Base-by-base conservation (phyloP, 495 filamentous ascomycete genomes). In the Articulospora tetracladia region DNA sequence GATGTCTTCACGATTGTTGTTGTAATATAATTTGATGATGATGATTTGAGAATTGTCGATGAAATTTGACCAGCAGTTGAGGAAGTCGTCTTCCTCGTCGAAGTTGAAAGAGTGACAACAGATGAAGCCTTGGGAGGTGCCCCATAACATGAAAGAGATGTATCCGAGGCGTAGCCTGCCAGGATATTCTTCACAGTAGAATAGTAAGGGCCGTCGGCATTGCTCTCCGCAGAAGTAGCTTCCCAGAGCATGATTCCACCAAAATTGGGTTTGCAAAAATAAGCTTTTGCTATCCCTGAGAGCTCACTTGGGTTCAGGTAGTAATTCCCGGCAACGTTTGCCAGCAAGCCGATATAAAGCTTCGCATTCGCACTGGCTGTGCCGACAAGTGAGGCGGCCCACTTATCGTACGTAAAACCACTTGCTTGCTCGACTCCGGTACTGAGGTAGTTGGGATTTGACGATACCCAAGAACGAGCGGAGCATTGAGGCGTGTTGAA, bases 241-340 rank as follows among this genome's bases (percentile, higher is more conserved):
- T 90, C 88, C 84, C 85, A 91, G 12, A 91, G 66, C 80, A 87
- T 85, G 20, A 89, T 75, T 68, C 88, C 88, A 49, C 85, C 87
- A 61, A 91, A 91, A 7, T 73, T 76, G 3, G 74, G 50, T 25
- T 73, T 66, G 30, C 67, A 74, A 64, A 80, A 78, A 65, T 81
- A 85, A 48, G 74, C 70, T 1, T 75, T 61, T 26, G 85, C 71
- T 53, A 90, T 55, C 22, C 67, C 63, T 36, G 30, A 3, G 1
- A 50, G 10, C 26, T 58, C 46, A 3, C 8, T 25, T 36, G 56
- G 56, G n/a, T 25, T 34, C 2, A 58, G 28, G n/a, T 58, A 58
- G 39, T 23, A 58, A 17, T 11, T 41, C 19, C 27, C 44, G 2
- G 26, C 23, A 27, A 65, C 60, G 20, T 67, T 64, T 17, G 46